Percentiles rank a stretch among this genome's conserved stretches.
Evolutionary conservation across 163 green algal genomes (phyloP).

Genomic region (Trebouxiophyceae sp.): DNA sequence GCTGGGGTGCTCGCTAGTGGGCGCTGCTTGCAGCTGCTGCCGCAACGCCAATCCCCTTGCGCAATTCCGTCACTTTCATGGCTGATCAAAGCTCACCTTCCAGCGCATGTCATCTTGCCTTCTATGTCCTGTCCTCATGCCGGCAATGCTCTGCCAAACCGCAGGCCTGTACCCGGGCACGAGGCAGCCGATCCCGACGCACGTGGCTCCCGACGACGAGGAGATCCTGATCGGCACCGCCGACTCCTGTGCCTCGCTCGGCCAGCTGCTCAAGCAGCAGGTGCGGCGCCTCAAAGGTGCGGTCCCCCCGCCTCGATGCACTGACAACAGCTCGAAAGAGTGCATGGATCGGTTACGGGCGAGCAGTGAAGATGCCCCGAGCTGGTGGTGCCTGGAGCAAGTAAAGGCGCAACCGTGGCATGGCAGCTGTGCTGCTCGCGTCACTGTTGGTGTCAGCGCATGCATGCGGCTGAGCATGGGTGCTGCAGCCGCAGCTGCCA

Average conservation of each 20-base stretch:
- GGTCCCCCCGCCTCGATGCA: neutral
- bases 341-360: too few relatives aligned
- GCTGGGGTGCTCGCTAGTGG: too few relatives aligned
- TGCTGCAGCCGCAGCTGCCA: too few relatives aligned
- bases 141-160: neutral
- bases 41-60: too few relatives aligned
- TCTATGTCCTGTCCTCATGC: neutral
- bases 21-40: too few relatives aligned
- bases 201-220: conserved; percentile 41
- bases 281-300: neutral
- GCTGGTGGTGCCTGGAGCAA: too few relatives aligned
- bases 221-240: conserved; percentile 62
- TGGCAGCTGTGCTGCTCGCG: too few relatives aligned
- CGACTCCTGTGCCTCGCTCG: conserved; percentile 33
- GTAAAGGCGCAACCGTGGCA: too few relatives aligned
- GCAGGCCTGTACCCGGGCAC: conserved; percentile 43
- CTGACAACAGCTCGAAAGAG: too few relatives aligned
- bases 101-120: neutral
- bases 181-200: conserved; percentile 19
- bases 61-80: neutral
- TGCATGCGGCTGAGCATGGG: too few relatives aligned
- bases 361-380: too few relatives aligned
- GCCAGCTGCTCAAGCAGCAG: conserved; percentile 27
- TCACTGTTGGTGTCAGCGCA: too few relatives aligned
- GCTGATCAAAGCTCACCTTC: neutral